Conservation (phyloP, 2,329 filamentous ascomycete genomes). For the Thielaviopsis punctulata region DNA sequence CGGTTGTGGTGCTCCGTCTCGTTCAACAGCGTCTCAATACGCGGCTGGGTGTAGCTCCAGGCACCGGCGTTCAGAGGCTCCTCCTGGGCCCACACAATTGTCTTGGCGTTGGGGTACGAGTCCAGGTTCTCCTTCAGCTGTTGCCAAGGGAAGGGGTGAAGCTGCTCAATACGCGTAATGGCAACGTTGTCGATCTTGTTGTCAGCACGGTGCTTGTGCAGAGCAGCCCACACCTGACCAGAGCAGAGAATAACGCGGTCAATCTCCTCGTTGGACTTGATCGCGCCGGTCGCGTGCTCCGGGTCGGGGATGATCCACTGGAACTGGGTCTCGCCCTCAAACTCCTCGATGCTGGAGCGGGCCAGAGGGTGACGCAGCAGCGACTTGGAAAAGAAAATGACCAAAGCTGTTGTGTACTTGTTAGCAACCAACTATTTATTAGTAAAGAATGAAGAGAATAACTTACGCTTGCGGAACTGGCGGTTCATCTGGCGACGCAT, state of each 20-base stretch:
- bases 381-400: conserved; percentile 97
- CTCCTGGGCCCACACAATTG: conserved; percentile 93
- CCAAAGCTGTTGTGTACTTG: conserved; percentile 42
- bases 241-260: conserved; percentile 88
- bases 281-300: conserved; percentile 56
- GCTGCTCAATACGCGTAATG: conserved; percentile 89
- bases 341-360: conserved; percentile 78
- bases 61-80: conserved; percentile 94
- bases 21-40: conserved; percentile 92
- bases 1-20: conserved; percentile 81
- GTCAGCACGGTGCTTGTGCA: conserved; percentile 78
- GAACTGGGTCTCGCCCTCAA: conserved; percentile 83
- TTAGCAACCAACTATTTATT: conserved; percentile 15
- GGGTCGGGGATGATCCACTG: conserved; percentile 89
- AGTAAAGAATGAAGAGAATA: not conserved
- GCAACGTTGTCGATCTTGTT: conserved; percentile 80
- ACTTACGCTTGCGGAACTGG: conserved; percentile 96
- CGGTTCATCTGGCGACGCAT: conserved; percentile 95
- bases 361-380: conserved; percentile 86
- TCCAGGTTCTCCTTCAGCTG: conserved; percentile 94
- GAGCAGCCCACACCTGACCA: conserved; percentile 81
- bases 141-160: conserved; percentile 98
- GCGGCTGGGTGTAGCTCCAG: conserved; percentile 93
- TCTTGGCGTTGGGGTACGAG: conserved; percentile 91
- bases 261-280: conserved; percentile 70